Base-by-base conservation (phyloP, 768 basidiomycete species). In the Amanita phalloides region DNA sequence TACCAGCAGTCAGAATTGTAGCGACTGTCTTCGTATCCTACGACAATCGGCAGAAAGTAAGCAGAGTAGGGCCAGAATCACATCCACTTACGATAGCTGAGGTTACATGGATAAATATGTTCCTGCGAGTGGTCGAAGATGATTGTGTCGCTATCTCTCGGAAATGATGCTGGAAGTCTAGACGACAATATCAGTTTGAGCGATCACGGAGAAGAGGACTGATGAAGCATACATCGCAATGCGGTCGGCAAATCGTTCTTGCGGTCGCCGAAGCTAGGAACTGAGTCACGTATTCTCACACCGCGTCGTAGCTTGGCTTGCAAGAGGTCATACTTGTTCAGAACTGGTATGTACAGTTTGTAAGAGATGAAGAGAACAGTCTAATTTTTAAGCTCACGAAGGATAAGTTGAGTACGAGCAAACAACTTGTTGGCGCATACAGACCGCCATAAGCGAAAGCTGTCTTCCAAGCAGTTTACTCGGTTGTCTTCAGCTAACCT, bases 141-240 rank as follows among this genome's bases (percentile, higher is more conserved):
- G 67, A 17, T 41, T 73, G 71, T 55, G 75, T 79, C 44, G 75
- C 73, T 35, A 87, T 84, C 49, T 89, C 86, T 60, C 78, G 85
- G 65, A 90, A 89, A 60, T 88, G 85, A 53, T 82, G 78, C 57
- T 83, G 81, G 65, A 90, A 87, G 64, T 89, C 88, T 90, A 30
- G 9, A 49, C 47, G 39, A 38, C 23, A 45, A 43, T 14, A 48
- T 23, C 45, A 35, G 47, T 28, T 37, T 26, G 11, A 20, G 20
- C 10, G 9, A n/a, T 7, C 25, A 47, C 25, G 32, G 32, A 32
- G 11, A 10, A 32, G 32, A 10, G 0, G 32, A 4, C 41, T 48
- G 45, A 23, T 35, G 30, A 42, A 11, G 68, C 82, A 42, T 54
- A 86, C 88, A 90, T 71, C 75, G 76, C 44, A 83, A 79, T 20